Conservation (phyloP, 768 basidiomycete genomes). For the Termitomyces sp. region DNA sequence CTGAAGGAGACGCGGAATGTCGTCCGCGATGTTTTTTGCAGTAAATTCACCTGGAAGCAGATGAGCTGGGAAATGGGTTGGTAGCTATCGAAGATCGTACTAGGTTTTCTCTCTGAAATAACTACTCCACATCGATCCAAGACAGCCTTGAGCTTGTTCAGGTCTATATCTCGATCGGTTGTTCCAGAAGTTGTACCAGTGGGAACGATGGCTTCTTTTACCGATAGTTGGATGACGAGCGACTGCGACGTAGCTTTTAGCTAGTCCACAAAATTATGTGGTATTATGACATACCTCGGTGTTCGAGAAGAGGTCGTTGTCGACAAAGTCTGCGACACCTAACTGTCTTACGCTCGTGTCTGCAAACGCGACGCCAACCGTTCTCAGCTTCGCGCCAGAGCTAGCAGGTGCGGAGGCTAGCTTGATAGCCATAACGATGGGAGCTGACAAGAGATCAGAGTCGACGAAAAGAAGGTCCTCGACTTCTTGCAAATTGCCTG, state of each 20-base stretch:
- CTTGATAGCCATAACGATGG: slow-evolving; percentile 89
- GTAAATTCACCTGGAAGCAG: slow-evolving; percentile 73
- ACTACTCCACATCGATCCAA: slow-evolving; percentile 91
- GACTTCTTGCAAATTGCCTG: slow-evolving; percentile 68
- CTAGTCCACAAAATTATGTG: neutral
- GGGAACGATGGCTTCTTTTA: slow-evolving; percentile 91
- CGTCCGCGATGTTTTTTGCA: slow-evolving; percentile 75
- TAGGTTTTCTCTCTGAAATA: slow-evolving; percentile 84
- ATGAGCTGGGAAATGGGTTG: neutral
- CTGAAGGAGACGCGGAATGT: slow-evolving; percentile 70
- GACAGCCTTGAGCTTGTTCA: slow-evolving; percentile 82
- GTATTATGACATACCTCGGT: slow-evolving; percentile 71
- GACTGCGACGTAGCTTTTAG: slow-evolving; percentile 51
- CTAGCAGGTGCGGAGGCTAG: slow-evolving; percentile 54
- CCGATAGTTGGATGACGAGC: slow-evolving; percentile 90
- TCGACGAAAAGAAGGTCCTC: slow-evolving; percentile 86
- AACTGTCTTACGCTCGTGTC: slow-evolving; percentile 85
- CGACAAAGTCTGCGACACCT: slow-evolving; percentile 88
- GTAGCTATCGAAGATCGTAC: slow-evolving; percentile 39
- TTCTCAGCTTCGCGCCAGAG: slow-evolving; percentile 61
- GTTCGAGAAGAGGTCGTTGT: slow-evolving; percentile 95
- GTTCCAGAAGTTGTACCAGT: slow-evolving; percentile 69
- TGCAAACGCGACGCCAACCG: slow-evolving; percentile 86
- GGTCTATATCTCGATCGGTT: slow-evolving; percentile 82
- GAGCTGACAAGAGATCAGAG: slow-evolving; percentile 77